Evolutionary conservation across 345 rosid species (phyloP).

Genomic region (Dimocarpus longan): DNA sequence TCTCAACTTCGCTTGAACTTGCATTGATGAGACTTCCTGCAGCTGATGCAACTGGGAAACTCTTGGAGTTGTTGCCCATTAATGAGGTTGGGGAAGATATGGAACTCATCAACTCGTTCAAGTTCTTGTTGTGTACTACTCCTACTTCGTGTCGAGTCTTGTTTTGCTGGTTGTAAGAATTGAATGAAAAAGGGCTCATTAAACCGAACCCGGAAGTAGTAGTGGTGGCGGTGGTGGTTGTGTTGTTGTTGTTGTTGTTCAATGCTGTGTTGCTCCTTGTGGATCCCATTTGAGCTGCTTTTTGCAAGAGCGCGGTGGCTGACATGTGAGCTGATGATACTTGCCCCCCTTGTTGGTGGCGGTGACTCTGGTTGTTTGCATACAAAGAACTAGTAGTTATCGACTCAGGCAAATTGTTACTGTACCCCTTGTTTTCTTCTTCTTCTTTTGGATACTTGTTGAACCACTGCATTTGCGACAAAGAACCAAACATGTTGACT

Average conservation of each 20-base stretch:
- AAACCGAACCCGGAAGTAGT: conserved; percentile 26
- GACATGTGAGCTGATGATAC: conserved; percentile 51
- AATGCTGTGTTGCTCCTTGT: conserved; percentile 51
- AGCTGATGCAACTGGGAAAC: neutral
- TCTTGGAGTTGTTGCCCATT: conserved; percentile 12
- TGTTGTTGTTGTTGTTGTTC: neutral
- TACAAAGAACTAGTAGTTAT: conserved; percentile 24
- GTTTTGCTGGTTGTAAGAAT: conserved; percentile 16
- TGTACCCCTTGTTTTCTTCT: conserved; percentile 33
- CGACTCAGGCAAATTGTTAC: conserved; percentile 28
- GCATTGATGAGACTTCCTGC: conserved; percentile 19
- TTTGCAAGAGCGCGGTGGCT: conserved; percentile 84
- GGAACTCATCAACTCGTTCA: conserved; percentile 27
- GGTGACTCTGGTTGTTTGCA: conserved; percentile 24
- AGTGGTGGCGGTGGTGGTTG: neutral
- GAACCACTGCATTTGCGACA: conserved; percentile 33
- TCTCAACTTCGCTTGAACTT: conserved; percentile 26
- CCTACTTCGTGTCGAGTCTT: neutral
- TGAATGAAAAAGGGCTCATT: conserved; percentile 29
- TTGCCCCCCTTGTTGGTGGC: conserved; percentile 19
- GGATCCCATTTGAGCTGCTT: conserved; percentile 85
- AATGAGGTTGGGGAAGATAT: conserved; percentile 15
- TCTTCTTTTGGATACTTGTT: conserved; percentile 41
- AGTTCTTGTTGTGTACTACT: conserved; percentile 20
- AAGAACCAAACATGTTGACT: conserved; percentile 33